Base-by-base conservation (phyloP, 345 rosid genomes). In the Schrenkiella parvula region DNA sequence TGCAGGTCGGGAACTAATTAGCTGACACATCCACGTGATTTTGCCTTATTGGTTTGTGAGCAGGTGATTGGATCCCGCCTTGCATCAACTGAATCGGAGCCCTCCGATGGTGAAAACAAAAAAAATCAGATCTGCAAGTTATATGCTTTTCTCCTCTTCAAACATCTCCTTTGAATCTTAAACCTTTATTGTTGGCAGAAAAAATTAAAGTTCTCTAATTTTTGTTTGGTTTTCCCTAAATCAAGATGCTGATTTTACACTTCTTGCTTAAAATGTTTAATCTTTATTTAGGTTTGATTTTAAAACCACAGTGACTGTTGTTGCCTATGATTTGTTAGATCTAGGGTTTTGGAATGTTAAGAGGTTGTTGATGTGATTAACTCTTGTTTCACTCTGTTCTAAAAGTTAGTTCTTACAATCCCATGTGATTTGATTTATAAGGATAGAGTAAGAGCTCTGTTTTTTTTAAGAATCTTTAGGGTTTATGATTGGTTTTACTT, bases 71-170 rank as follows among this genome's bases (percentile, higher is more conserved):
- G 89, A 79, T 93, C 98, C 95, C 89, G 98, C 98, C 93, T 92
- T 92, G 98, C 95, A 92, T 92, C 98, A 92, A 92, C 95, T 90
- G 97, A 92, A 92, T 92, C 96, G 89, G 96, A 90, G 85, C 82
- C 88, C n/a, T n/a, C 81, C 84, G 85, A 83, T 63, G 86, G 86
- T 73, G 78, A 28, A 73, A 8, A 0, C 2, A 5, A 23, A 15
- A n/a, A 29, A 1, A 29, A 8, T 50, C 78, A 59, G 78, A 74
- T 74, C 78, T 67, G 19, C 15, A 62, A 12, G 29, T 18, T 1
- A 14, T 51, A 2, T 28, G 9, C 14, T 37, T 4, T 13, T 47
- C 23, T 54, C 0, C 6, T 10, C 31, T 31, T 43, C n/a, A n/a
- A n/a, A n/a, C n/a, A n/a, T n/a, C n/a, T 12, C 14, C 5, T 68